Evolutionary conservation across 805 yeast species (phyloP).

Genomic region (Ogataea nitratoaversa): DNA sequence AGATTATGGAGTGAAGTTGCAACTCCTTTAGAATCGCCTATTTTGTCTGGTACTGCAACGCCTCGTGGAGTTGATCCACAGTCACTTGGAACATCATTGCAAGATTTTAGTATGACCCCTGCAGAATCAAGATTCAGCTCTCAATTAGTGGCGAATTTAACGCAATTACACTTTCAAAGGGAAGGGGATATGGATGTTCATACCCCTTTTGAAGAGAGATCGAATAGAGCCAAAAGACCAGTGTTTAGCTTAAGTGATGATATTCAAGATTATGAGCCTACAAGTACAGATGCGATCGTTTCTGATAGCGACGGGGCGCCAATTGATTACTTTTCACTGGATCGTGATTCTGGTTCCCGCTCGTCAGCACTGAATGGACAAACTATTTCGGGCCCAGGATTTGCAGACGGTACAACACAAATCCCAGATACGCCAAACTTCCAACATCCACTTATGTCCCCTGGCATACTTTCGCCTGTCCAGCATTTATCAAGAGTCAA

Average conservation of each 20-base stretch:
- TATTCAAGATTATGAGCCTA: neutral
- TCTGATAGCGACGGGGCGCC: no score
- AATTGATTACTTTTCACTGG: slow-evolving; percentile 3
- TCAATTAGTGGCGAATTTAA: slow-evolving; percentile 47
- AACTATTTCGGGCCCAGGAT: slow-evolving; percentile 20
- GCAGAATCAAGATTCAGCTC: slow-evolving; percentile 21
- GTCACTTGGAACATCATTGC: slow-evolving; percentile 8
- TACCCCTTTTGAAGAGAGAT: neutral
- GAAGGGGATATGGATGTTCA: slow-evolving; percentile 32
- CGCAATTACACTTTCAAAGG: slow-evolving; percentile 47
- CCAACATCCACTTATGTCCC: slow-evolving; percentile 14
- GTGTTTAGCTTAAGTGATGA: slow-evolving; percentile 23
- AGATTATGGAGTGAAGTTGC: slow-evolving; percentile 64
- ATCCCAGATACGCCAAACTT: slow-evolving; percentile 10
- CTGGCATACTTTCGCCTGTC: slow-evolving; percentile 49
- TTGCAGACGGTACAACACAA: slow-evolving; percentile 17
- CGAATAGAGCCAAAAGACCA: slow-evolving; percentile 23
- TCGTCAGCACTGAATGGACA: no score
- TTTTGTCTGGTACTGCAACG: slow-evolving; percentile 33
- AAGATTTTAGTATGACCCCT: slow-evolving; percentile 25
- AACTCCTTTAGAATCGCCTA: slow-evolving; percentile 45
- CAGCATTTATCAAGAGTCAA: slow-evolving; percentile 57
- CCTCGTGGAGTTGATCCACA: slow-evolving; percentile 10
- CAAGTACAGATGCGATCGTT: neutral
- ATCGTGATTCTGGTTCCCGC: no score